These are phyloP conservation scores for Chaetomium strumarium DNA, from an alignment of 2,329 filamentous ascomycete genomes.

Conservation along the genomic window DNA sequence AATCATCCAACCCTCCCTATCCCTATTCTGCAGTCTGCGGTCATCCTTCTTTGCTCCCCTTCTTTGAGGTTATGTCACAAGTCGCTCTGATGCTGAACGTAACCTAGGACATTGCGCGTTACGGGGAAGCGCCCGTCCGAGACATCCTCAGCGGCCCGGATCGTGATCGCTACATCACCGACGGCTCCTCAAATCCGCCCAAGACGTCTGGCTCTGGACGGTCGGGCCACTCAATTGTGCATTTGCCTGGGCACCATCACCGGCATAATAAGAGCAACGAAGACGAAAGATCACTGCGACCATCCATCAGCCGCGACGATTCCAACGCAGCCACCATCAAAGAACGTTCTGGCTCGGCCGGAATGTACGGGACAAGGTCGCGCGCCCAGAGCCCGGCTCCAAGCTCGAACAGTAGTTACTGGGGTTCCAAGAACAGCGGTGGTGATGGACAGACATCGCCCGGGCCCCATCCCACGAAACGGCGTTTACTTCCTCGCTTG, in stretches of 20 bases:
- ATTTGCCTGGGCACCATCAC: slow-evolving; percentile 58
- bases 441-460: slow-evolving; percentile 55
- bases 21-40: not conserved
- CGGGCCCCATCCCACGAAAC: slow-evolving; percentile 42
- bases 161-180: slow-evolving; percentile 58
- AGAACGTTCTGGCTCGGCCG: slow-evolving; percentile 45
- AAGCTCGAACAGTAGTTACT: slow-evolving; percentile 57
- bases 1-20: slow-evolving; percentile 1
- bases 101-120: slow-evolving; percentile 66
- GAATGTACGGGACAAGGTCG: slow-evolving; percentile 42
- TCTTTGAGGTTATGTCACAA: slow-evolving; percentile 10
- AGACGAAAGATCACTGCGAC: slow-evolving; percentile 59
- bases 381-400: slow-evolving; percentile 79
- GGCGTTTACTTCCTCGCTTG: slow-evolving; percentile 46
- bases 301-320: slow-evolving; percentile 72
- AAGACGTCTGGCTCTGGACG: slow-evolving; percentile 60
- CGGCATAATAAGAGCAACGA: slow-evolving; percentile 67
- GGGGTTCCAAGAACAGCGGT: slow-evolving; percentile 44
- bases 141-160: slow-evolving; percentile 64
- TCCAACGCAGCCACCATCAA: slow-evolving; percentile 49
- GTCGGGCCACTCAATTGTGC: slow-evolving; percentile 54
- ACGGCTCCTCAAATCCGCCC: slow-evolving; percentile 42
- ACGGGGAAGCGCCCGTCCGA: slow-evolving; percentile 71
- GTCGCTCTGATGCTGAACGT: slow-evolving; percentile 9
- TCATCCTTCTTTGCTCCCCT: not conserved